A percentile compares a stretch with the other conserved stretches of the same genome.
phyloP scores from a whole-genome alignment of 225 moss, liverwort and hornwort species.

The Pseudoscleropodium purum region DNA sequence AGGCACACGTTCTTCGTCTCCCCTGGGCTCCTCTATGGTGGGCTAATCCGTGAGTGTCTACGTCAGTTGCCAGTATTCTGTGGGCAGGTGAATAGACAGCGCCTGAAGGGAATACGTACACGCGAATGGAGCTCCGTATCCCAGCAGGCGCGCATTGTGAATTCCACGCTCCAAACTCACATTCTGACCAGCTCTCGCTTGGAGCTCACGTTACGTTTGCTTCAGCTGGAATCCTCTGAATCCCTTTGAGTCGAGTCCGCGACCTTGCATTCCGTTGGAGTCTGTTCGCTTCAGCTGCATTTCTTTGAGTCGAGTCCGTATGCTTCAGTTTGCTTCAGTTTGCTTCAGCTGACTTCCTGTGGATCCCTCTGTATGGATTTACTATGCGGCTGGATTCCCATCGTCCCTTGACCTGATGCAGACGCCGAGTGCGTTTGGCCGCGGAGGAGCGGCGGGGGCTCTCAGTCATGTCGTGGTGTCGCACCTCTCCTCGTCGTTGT shows the following conservation, averaged over 20 bases:
- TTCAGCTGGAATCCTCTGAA: neutral
- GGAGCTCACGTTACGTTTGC: neutral
- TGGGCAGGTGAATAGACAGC: neutral
- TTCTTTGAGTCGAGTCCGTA: neutral
- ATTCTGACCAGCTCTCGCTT: neutral
- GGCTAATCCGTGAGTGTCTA: neutral
- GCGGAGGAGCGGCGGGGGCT: neutral
- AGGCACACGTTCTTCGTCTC: neutral
- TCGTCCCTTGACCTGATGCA: neutral
- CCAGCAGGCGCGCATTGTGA: neutral
- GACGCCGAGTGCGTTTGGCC: neutral
- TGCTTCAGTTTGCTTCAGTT: neutral
- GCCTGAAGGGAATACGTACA: neutral
- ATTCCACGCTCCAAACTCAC: neutral
- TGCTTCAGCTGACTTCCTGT: neutral
- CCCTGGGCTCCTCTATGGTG: neutral
- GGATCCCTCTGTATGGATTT: neutral
- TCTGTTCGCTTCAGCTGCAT: neutral
- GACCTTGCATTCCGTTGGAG: neutral
- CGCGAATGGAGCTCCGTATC: neutral
- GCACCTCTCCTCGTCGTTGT: neutral
- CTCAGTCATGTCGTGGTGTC: slow-evolving; percentile 1
- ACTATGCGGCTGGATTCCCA: neutral
- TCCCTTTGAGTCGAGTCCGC: neutral
- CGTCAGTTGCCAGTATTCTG: neutral